A percentile compares a stretch with the other conserved stretches of the same genome.
phyloP scores from a whole-genome alignment of 2,329 filamentous ascomycete species.

The Monosporascus sp. region DNA sequence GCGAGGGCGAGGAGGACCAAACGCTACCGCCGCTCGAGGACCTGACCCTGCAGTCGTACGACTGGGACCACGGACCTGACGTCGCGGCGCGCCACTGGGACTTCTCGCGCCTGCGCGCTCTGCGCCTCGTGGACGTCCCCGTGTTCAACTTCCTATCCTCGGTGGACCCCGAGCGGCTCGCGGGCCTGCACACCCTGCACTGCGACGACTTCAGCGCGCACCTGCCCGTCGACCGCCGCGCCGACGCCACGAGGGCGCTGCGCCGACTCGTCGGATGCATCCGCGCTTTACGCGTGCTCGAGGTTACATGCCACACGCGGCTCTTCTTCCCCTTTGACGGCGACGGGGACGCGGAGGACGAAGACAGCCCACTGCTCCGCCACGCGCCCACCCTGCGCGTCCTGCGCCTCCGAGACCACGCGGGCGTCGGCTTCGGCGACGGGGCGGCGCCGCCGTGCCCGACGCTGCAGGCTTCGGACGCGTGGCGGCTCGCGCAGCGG shows the following conservation, averaged over 20 bases:
- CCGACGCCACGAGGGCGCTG: conserved; percentile 34
- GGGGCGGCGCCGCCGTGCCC: conserved; percentile 34
- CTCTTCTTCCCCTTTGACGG: background rate
- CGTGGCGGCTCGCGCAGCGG: conserved; percentile 26
- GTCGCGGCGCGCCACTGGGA: conserved; percentile 40
- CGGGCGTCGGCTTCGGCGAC: conserved; percentile 34
- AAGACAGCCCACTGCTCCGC: conserved; percentile 30
- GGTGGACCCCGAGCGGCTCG: conserved; percentile 31
- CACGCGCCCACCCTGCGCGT: conserved; percentile 33
- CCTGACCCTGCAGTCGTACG: conserved; percentile 39
- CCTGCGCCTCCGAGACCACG: conserved; percentile 39
- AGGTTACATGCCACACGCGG: conserved; percentile 36
- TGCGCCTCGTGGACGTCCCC: conserved; percentile 39
- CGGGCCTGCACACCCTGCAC: conserved; percentile 30
- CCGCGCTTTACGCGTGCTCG: conserved; percentile 29
- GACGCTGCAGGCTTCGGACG: conserved; percentile 30
- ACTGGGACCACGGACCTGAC: conserved; percentile 38
- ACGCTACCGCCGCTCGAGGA: conserved; percentile 37
- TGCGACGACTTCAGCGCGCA: conserved; percentile 42
- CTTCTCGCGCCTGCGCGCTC: conserved; percentile 35
- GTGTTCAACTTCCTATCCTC: conserved; percentile 39
- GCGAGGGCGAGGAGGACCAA: conserved; percentile 22
- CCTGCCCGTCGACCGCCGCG: conserved; percentile 27
- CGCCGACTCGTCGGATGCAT: conserved; percentile 34
- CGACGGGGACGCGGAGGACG: background rate